Evolutionary conservation across 331 rosid genomes (phyloP).

Genomic region (Saraca asoca): DNA sequence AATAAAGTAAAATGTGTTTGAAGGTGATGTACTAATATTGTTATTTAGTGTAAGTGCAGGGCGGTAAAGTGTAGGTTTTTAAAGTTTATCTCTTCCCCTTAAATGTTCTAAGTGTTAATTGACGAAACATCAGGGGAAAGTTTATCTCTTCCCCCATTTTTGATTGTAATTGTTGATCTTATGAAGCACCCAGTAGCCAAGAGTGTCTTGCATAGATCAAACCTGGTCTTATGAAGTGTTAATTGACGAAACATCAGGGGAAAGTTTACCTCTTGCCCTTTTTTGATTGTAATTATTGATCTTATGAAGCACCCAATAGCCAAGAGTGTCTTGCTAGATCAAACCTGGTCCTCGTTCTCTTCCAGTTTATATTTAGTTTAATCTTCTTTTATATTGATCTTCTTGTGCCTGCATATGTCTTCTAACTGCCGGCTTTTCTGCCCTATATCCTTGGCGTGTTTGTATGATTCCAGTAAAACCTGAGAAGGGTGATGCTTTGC

Average conservation of each 20-base stretch:
- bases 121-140: too few relatives aligned
- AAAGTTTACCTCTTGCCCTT: too few relatives aligned
- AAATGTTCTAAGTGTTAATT: too few relatives aligned
- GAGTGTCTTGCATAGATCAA: not conserved
- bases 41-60: too few relatives aligned
- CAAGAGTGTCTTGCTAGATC: not conserved
- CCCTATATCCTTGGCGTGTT: conserved; percentile 6
- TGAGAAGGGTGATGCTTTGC: conserved; percentile 82
- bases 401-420: not conserved
- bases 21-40: too few relatives aligned
- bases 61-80: too few relatives aligned
- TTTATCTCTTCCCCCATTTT: too few relatives aligned
- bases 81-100: too few relatives aligned
- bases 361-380: too few relatives aligned
- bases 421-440: not conserved
- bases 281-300: conserved; percentile 1
- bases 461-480: conserved; percentile 66
- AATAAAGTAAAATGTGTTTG: too few relatives aligned
- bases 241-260: too few relatives aligned
- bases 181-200: not conserved
- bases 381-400: not conserved
- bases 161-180: not conserved
- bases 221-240: too few relatives aligned
- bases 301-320: not conserved
- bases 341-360: conserved; percentile 1